Evolutionary conservation across 345 rosid species (phyloP).

Genomic region (Aethionema arabicum): DNA sequence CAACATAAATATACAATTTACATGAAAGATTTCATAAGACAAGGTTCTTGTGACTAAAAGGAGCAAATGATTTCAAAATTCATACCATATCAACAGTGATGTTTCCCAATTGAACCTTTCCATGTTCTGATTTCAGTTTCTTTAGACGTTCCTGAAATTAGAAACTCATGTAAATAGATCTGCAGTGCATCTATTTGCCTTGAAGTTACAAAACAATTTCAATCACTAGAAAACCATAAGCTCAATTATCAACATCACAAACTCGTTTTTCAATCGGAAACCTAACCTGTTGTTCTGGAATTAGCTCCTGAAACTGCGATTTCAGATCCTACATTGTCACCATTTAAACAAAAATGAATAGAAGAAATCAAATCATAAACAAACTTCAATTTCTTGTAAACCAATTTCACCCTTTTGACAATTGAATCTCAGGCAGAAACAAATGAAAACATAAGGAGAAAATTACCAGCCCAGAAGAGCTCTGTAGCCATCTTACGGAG

Average conservation of each 20-base stretch:
- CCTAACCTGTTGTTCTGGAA: conserved; percentile 87
- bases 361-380: neutral
- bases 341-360: conserved; percentile 6
- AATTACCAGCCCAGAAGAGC: conserved; percentile 62
- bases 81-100: conserved; percentile 87
- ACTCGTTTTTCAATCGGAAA: neutral
- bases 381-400: neutral
- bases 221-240: neutral
- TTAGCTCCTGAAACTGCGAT: conserved; percentile 76
- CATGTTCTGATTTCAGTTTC: conserved; percentile 74
- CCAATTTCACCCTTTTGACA: neutral
- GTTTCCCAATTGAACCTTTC: conserved; percentile 78
- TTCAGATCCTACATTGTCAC: conserved; percentile 60
- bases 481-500: conserved; percentile 80
- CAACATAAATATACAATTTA: neutral
- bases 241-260: neutral
- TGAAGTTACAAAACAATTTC: neutral
- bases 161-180: neutral
- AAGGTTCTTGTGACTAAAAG: neutral
- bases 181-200: neutral
- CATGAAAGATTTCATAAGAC: neutral
- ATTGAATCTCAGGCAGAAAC: neutral
- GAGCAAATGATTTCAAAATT: conserved; percentile 1
- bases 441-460: neutral
- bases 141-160: conserved; percentile 74